Evolutionary conservation across 495 filamentous ascomycete species (phyloP).

Genomic region (Echria macrotheca): DNA sequence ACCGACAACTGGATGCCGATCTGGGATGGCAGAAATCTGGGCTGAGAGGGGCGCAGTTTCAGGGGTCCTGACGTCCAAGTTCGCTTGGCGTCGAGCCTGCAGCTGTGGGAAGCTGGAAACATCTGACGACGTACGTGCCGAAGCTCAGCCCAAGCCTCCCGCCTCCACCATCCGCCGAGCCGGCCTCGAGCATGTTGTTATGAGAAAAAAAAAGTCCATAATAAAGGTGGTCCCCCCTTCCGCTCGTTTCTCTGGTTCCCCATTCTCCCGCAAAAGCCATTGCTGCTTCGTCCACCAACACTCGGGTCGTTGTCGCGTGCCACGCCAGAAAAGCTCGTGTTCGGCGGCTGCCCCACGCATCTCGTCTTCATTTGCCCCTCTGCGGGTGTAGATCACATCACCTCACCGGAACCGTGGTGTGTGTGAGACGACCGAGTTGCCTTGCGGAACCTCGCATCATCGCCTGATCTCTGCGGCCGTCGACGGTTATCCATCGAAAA

Average conservation of each 20-base stretch:
- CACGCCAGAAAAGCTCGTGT: slow-evolving; percentile 29
- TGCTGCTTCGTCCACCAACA: background rate
- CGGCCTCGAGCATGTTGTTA: background rate
- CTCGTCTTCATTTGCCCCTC: background rate
- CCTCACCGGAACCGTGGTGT: too few species aligned
- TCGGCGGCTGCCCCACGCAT: slow-evolving; percentile 12
- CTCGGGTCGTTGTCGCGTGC: slow-evolving; percentile 10
- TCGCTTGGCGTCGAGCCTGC: slow-evolving; percentile 4
- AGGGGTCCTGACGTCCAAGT: background rate
- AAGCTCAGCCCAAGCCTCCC: background rate
- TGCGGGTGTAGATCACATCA: background rate
- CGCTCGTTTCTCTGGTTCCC: background rate
- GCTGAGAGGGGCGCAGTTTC: background rate
- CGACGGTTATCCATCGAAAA: too few species aligned
- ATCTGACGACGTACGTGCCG: slow-evolving; percentile 8
- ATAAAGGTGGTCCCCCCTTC: background rate
- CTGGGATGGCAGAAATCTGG: too few species aligned
- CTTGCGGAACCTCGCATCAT: slow-evolving; percentile 5
- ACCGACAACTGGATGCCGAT: too few species aligned
- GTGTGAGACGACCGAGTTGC: too few species aligned
- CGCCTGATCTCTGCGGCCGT: too few species aligned
- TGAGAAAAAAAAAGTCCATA: background rate
- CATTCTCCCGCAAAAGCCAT: background rate
- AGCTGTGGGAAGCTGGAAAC: slow-evolving; percentile 8
- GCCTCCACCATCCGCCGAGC: slow-evolving; percentile 3